Percentiles rank a stretch among this genome's conserved stretches.
Evolutionary conservation across 805 yeast genomes (phyloP).

Genomic region (Metschnikowia rubicola): DNA sequence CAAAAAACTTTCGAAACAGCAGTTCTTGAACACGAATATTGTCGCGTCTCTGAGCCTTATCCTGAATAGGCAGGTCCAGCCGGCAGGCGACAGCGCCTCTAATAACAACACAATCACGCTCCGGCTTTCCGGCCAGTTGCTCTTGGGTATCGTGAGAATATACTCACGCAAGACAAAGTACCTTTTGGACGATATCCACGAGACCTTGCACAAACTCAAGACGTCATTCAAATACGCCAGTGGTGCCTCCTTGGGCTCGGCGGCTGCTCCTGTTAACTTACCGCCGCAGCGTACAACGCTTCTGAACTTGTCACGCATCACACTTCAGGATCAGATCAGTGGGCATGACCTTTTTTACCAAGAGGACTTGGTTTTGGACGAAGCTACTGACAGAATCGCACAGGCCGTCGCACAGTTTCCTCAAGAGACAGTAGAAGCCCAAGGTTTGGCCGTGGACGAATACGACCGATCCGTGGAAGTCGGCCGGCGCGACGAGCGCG

Average conservation of each 20-base stretch:
- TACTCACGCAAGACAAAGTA: constrained; percentile 84
- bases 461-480: constrained; percentile 64
- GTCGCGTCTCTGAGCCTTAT: constrained; percentile 42
- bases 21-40: constrained; percentile 69
- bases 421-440: constrained; percentile 3
- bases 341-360: constrained; percentile 69
- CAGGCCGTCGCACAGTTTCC: constrained; percentile 5
- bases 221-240: constrained; percentile 53
- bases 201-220: constrained; percentile 67
- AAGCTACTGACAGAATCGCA: constrained; percentile 13
- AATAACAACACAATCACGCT: constrained; percentile 57
- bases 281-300: constrained; percentile 60
- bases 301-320: constrained; percentile 54
- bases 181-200: constrained; percentile 77
- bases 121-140: constrained; percentile 78
- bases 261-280: constrained; percentile 42
- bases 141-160: constrained; percentile 83
- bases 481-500: constrained; percentile 33
- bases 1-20: constrained; percentile 67
- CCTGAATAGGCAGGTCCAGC: constrained; percentile 59
- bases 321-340: constrained; percentile 74
- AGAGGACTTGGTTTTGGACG: constrained; percentile 48
- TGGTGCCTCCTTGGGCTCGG: constrained; percentile 24
- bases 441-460: constrained; percentile 17
- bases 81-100: constrained; percentile 8